phyloP scores from a whole-genome alignment of 192 early-diverging fungal species.

The Globomyces pollinis-pini region DNA sequence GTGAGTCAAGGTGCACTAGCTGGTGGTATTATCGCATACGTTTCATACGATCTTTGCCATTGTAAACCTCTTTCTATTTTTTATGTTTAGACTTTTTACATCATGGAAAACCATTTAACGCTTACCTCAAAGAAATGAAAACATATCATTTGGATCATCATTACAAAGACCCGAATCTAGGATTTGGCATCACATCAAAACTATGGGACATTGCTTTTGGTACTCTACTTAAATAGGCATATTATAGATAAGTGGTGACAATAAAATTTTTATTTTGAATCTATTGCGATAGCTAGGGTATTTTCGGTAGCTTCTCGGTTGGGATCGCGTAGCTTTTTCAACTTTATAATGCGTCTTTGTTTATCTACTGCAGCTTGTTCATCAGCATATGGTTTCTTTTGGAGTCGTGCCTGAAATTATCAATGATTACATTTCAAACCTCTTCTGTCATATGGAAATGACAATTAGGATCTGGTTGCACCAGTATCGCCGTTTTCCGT shows the following conservation, averaged over 20 bases:
- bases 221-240: too few relatives aligned
- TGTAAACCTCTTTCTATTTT: slow-evolving; percentile 43
- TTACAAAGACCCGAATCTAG: slow-evolving; percentile 81
- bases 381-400: too few relatives aligned
- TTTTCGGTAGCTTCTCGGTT: too few relatives aligned
- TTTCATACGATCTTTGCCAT: slow-evolving; percentile 88
- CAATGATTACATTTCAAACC: too few relatives aligned
- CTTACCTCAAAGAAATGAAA: slow-evolving; percentile 81
- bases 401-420: too few relatives aligned
- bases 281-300: too few relatives aligned
- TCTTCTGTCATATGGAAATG: slow-evolving; percentile 1
- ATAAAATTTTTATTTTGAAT: too few relatives aligned
- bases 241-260: too few relatives aligned
- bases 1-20: slow-evolving; percentile 62
- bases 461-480: not conserved
- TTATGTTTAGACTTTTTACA: slow-evolving; percentile 70
- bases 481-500: not conserved
- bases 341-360: too few relatives aligned
- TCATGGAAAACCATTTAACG: slow-evolving; percentile 67
- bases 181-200: slow-evolving; percentile 86
- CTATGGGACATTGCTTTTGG: slow-evolving; percentile 85
- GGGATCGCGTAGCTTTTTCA: too few relatives aligned
- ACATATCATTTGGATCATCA: slow-evolving; percentile 93
- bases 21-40: slow-evolving; percentile 72
- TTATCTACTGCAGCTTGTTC: too few relatives aligned